Base-by-base conservation (phyloP, 2,329 filamentous ascomycete species). In the Colletotrichum sidae region DNA sequence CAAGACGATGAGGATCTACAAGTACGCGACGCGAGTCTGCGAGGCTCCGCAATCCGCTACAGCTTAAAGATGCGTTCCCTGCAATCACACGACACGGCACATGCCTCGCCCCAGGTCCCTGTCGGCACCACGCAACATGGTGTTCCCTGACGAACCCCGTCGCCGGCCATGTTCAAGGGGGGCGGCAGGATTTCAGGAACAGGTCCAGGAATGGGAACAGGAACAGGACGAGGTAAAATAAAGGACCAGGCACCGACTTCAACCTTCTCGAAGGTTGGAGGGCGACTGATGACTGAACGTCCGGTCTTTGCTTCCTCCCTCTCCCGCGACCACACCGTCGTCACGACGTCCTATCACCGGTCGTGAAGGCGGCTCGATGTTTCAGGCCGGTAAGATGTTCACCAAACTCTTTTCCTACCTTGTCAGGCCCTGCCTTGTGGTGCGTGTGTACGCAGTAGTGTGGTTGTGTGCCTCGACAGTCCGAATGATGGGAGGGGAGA, bases 381-480 rank as follows among this genome's bases (percentile, higher is more conserved):
- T 66, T 66, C 63, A 66, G 63, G 63, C 52, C 47, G 52, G 63
- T 65, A 65, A 65, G 63, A 65, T 63, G 52, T 65, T 65, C 58
- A 65, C 63, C 63, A 63, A 62, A 47, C 45, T 47, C 63, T 57
- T 38, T 15, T 13, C 38, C 38, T 58, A 15, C 55, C 45, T 33
- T 41, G 45, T 12, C 35, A 17, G 35, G 38, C 62, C 45, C 25
- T 60, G 37, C 38, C 42, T 45, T n/a, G 46, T 17, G 17, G 17
- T 17, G 42, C 3, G 42, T 12, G 12, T 45, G 2, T n/a, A 8
- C 15, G 42, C 38, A 9, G 25, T 5, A 25, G 25, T 25, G 25
- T 25, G 25, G 25, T 25, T 25, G 25, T 25, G 25, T 25, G 25
- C 25, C 25, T 25, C 25, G 25, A 25, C 4, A 25, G 25, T 25